These are phyloP conservation scores for Drosera spatulata DNA, from an alignment of 179 eudicot species.

Conservation along the genomic window DNA sequence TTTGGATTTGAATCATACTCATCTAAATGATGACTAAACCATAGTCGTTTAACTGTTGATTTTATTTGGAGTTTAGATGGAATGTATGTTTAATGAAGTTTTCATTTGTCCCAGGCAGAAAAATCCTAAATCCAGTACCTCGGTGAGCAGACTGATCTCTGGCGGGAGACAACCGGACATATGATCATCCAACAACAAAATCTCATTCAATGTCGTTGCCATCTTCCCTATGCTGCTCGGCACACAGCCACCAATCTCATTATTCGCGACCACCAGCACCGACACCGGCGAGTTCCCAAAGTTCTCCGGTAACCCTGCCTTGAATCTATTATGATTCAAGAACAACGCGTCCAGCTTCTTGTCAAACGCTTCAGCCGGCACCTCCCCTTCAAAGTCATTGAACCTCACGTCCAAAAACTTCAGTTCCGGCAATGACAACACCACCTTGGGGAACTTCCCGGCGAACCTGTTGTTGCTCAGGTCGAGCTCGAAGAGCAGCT, in stretches of 20 bases:
- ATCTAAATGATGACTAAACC: no score
- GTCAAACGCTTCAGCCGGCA: slow-evolving; percentile 24
- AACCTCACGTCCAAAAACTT: slow-evolving; percentile 32
- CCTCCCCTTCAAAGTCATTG: slow-evolving; percentile 30
- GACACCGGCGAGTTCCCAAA: slow-evolving; percentile 37
- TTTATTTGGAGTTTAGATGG: no score
- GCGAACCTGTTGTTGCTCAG: slow-evolving; percentile 33
- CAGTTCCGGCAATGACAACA: slow-evolving; percentile 14
- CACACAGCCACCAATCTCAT: slow-evolving; percentile 30
- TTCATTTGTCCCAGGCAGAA: neutral
- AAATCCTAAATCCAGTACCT: neutral
- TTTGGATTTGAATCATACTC: no score
- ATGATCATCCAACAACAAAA: slow-evolving; percentile 19
- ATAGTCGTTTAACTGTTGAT: no score
- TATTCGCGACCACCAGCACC: slow-evolving; percentile 32
- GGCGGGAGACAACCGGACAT: slow-evolving; percentile 29
- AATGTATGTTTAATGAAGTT: no score
- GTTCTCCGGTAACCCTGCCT: slow-evolving; percentile 21
- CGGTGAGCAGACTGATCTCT: slow-evolving; percentile 13
- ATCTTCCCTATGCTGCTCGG: slow-evolving; percentile 29
- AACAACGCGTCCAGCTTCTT: slow-evolving; percentile 30
- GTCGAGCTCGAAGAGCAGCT: slow-evolving; percentile 25
- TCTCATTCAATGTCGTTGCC: slow-evolving; percentile 22
- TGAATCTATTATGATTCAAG: slow-evolving; percentile 28
- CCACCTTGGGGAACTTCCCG: slow-evolving; percentile 24